A percentile compares a stretch with the other conserved stretches of the same genome.
These are phyloP conservation scores for Lobulomyces angularis DNA, from an alignment of 192 early-diverging fungal species.

Conservation along the genomic window DNA sequence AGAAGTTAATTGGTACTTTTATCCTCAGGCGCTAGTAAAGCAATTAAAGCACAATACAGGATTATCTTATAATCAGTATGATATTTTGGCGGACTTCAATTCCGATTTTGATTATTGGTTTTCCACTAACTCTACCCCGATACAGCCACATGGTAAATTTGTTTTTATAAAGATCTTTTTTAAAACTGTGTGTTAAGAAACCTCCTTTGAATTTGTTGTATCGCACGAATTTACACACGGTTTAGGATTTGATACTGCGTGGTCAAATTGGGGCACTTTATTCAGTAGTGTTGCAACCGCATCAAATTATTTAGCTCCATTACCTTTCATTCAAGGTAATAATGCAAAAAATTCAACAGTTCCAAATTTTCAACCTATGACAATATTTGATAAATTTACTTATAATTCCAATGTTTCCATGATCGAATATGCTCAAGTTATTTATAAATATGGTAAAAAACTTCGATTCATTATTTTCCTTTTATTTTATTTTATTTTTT, in stretches of 20 bases:
- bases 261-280: conserved; percentile 3
- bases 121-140: conserved; percentile 4
- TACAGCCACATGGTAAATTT: no score
- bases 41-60: conserved; percentile 8
- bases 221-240: conserved; percentile 29
- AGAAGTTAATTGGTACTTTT: no score
- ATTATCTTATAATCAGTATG: conserved; percentile 8
- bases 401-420: neutral
- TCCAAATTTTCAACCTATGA: conserved; percentile 7
- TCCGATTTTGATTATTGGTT: conserved; percentile 13
- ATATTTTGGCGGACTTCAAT: conserved; percentile 25
- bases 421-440: no score
- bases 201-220: conserved; percentile 22
- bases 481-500: no score
- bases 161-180: no score
- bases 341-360: conserved; percentile 6
- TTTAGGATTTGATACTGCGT: conserved; percentile 18
- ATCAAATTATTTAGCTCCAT: conserved; percentile 18
- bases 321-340: conserved; percentile 10
- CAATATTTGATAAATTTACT: conserved; percentile 12
- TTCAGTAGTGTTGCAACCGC: conserved; percentile 7
- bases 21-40: conserved; percentile 18
- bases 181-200: no score
- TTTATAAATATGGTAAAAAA: no score
- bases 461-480: no score